phyloP scores from a whole-genome alignment of 352 stramenopile genomes.

The Phytophthora sansomeana region DNA sequence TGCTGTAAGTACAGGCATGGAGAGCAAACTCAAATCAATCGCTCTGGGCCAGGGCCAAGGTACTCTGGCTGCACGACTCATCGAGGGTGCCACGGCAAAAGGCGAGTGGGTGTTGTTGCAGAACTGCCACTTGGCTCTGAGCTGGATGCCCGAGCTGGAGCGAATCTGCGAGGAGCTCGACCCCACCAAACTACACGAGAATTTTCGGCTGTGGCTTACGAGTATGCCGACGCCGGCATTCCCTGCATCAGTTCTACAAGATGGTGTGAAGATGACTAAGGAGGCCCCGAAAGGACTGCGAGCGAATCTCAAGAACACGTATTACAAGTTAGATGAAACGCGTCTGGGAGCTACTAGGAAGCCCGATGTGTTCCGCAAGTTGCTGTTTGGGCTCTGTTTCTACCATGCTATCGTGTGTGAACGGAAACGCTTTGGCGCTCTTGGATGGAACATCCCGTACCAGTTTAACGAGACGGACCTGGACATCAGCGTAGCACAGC shows the following conservation, averaged over 20 bases:
- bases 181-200: constrained; percentile 84
- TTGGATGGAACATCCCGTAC: constrained; percentile 98
- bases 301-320: constrained; percentile 95
- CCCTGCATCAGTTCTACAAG: constrained; percentile 95
- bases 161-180: constrained; percentile 94
- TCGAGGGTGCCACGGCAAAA: constrained; percentile 85
- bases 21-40: constrained; percentile 92
- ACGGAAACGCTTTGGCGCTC: constrained; percentile 94
- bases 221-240: constrained; percentile 87
- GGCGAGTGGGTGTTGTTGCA: constrained; percentile 97
- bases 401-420: constrained; percentile 95
- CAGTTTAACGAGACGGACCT: constrained; percentile 98
- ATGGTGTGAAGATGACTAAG: constrained; percentile 98
- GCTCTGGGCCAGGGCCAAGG: constrained; percentile 95
- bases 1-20: constrained; percentile 84
- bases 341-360: constrained; percentile 89
- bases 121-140: constrained; percentile 96
- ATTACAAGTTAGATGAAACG: constrained; percentile 94
- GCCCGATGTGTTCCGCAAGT: constrained; percentile 91
- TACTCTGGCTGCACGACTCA: constrained; percentile 90
- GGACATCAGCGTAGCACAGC: constrained; percentile 78
- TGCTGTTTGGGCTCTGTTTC: constrained; percentile 94
- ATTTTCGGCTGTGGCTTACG: constrained; percentile 97
- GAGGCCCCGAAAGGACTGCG: constrained; percentile 94
- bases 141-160: constrained; percentile 96